These are phyloP conservation scores for Laguncularia racemosa DNA, from an alignment of 345 rosid genomes.

Conservation along the genomic window DNA sequence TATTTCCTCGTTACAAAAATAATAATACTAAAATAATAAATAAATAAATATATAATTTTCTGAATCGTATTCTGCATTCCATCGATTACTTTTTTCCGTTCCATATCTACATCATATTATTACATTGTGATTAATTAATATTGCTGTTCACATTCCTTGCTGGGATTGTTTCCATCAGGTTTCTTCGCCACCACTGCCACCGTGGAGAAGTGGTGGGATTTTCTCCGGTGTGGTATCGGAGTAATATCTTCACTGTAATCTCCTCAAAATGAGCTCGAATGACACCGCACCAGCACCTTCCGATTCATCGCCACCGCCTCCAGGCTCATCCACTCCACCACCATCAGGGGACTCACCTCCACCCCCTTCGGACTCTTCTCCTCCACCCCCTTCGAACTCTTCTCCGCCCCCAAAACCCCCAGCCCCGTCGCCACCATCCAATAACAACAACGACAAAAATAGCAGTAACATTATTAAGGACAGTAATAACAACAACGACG, in stretches of 20 bases:
- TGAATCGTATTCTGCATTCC: too few species aligned
- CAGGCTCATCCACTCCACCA: slow-evolving; percentile 11
- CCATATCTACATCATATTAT: too few species aligned
- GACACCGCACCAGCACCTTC: slow-evolving; percentile 4
- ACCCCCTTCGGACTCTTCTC: slow-evolving; percentile 3
- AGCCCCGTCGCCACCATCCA: slow-evolving; percentile 10
- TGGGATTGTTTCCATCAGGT: too few species aligned
- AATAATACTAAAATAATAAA: too few species aligned
- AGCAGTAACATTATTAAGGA: too few species aligned
- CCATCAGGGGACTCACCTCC: slow-evolving; percentile 12
- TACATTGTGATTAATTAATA: too few species aligned
- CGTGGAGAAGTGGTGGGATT: slow-evolving; percentile 1
- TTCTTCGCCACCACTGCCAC: not conserved
- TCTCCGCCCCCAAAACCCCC: slow-evolving; percentile 16
- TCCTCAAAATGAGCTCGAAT: slow-evolving; percentile 4
- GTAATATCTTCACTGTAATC: slow-evolving; percentile 15
- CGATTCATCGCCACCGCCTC: slow-evolving; percentile 16
- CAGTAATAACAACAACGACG: too few species aligned
- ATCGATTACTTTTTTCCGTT: too few species aligned
- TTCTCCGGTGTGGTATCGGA: slow-evolving; percentile 8
- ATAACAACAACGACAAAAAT: not conserved
- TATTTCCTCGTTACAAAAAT: too few species aligned
- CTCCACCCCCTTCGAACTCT: slow-evolving; percentile 13
- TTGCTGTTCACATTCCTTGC: too few species aligned
- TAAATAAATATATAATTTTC: too few species aligned